These are phyloP conservation scores for Amaranthus tricolor DNA, from an alignment of 179 eudicot species.

Conservation along the genomic window DNA sequence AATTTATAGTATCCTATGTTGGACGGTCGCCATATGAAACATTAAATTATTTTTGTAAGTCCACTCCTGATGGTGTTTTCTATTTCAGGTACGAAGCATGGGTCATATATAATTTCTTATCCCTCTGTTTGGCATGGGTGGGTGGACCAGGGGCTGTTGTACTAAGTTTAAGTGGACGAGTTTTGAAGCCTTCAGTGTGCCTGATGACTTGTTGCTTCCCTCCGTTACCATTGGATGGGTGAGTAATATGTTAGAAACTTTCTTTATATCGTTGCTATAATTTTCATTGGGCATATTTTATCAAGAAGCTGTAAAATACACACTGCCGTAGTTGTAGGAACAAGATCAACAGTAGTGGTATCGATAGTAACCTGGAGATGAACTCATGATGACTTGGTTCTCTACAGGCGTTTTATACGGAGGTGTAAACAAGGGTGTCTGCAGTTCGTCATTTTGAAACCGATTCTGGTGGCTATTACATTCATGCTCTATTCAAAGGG, in stretches of 20 bases:
- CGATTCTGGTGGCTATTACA: constrained; percentile 76
- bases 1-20: not conserved
- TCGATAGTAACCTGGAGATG: not conserved
- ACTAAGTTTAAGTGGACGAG: constrained; percentile 76
- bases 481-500: constrained; percentile 85
- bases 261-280: not conserved
- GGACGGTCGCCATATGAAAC: not conserved
- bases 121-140: constrained; percentile 96
- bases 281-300: not conserved
- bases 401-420: constrained; percentile 85
- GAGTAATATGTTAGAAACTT: constrained; percentile 28
- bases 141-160: constrained; percentile 99
- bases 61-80: not conserved
- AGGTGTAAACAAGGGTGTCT: constrained; percentile 96
- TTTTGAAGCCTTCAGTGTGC: constrained; percentile 79
- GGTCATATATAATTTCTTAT: constrained; percentile 94
- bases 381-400: constrained; percentile 13
- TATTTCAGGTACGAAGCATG: constrained; percentile 92
- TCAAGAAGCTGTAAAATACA: not conserved
- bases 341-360: not conserved
- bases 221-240: constrained; percentile 93
- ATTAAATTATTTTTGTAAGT: not conserved
- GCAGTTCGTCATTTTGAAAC: constrained; percentile 97
- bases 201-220: constrained; percentile 96
- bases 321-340: not conserved